A percentile compares a stretch with the other conserved stretches of the same genome.
Evolutionary conservation across 2,329 filamentous ascomycete genomes (phyloP).

Genomic region (Cladophialophora chaetospira): DNA sequence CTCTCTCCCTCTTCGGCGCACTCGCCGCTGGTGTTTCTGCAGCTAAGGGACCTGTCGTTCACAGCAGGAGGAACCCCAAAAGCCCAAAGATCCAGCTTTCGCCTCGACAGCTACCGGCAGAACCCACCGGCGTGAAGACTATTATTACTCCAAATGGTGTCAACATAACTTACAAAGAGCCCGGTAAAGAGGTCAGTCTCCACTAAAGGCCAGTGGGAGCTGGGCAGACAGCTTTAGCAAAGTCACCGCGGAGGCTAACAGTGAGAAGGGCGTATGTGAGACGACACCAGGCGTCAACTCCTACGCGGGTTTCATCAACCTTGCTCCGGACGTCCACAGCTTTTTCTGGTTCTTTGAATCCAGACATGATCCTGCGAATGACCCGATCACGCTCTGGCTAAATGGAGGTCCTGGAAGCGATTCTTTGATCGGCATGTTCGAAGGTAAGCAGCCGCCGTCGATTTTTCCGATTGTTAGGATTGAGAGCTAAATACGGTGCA

Average conservation of each 20-base stretch:
- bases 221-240: too few species aligned
- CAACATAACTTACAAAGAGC: slow-evolving; percentile 61
- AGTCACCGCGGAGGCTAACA: too few species aligned
- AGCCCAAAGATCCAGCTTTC: slow-evolving; percentile 27
- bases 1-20: slow-evolving; percentile 9
- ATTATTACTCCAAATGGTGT: slow-evolving; percentile 47
- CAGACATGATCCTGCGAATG: slow-evolving; percentile 51
- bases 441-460: slow-evolving; percentile 36
- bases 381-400: slow-evolving; percentile 46
- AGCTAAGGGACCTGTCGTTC: slow-evolving; percentile 23
- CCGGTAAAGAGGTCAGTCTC: slow-evolving; percentile 43
- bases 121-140: slow-evolving; percentile 42
- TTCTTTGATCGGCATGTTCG: slow-evolving; percentile 46
- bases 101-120: slow-evolving; percentile 41
- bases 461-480: not conserved
- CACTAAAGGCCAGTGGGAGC: not conserved
- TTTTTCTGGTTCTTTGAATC: slow-evolving; percentile 61
- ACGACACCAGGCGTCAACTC: slow-evolving; percentile 58
- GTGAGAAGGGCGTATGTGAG: slow-evolving; percentile 50
- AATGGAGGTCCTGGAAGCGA: slow-evolving; percentile 48
- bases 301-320: slow-evolving; percentile 59
- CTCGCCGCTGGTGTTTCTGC: slow-evolving; percentile 17
- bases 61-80: slow-evolving; percentile 19
- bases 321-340: slow-evolving; percentile 54
- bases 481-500: slow-evolving; percentile 22